Evolutionary conservation across 2,329 filamentous ascomycete genomes (phyloP), one percentile per base, ranked within the genome.

Genomic region (Ciborinia camelliae): DNA sequence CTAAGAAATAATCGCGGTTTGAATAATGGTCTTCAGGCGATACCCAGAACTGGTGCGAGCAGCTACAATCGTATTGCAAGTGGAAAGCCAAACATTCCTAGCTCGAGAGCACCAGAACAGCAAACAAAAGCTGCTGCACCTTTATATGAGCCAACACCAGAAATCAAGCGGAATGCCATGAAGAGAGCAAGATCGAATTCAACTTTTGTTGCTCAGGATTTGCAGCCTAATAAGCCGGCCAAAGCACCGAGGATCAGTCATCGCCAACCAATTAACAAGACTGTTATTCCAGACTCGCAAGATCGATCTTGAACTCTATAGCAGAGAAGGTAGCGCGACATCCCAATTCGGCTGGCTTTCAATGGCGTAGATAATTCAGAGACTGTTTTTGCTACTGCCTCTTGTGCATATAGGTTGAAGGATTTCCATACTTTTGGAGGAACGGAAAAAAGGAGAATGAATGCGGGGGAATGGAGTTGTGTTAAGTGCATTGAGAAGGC

Each of bases 271-370:
- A 35, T n/a, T 23, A 61, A 32, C 18, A 48, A 50, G 30, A 51
- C 60, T 2, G 43, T 59, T 14, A 65, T 68, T 61, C 62, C 62
- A 14, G 59, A 67, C 23, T 68, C 65, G 7, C 63, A 68, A 48
- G 61, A 53, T 41, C 35, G 35, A 26, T 39, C 20, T 12, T 63
- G 18, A 58, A 10, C 9, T 14, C 4, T n/a, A 37, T 12, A 3
- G n/a, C 7, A 10, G 15, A 18, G 23, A 32, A n/a, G 5, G 14
- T 12, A 45, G 23, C 41, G 20, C 3, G 8, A 18, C 8, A 26
- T 15, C 10, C 20, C 18, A 32, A n/a, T n/a, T 12, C 8, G 3
- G n/a, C n/a, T 28, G 45, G 45, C 23, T 14, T n/a, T n/a, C n/a
- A n/a, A n/a, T n/a, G n/a, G n/a, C n/a, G n/a, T n/a, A n/a, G n/a